Evolutionary conservation across 257 asterid species (phyloP).

Genomic region (Perilla frutescens): DNA sequence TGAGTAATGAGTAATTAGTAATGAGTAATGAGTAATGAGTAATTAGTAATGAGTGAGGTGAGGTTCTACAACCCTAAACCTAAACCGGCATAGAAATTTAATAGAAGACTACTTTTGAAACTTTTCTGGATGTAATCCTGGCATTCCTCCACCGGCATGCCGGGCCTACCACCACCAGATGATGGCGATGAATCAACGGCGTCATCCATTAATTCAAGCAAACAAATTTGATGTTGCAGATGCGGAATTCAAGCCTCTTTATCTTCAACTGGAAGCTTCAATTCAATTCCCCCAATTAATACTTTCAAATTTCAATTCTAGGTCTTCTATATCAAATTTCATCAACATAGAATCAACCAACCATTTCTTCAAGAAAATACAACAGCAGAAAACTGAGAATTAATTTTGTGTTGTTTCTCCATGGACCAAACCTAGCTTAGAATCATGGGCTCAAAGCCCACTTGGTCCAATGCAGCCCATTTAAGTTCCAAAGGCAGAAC

Average conservation of each 20-base stretch:
- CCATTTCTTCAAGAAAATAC: no score
- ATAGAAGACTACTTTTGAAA: slow-evolving; percentile 44
- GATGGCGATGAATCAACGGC: background rate
- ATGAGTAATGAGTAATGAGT: background rate
- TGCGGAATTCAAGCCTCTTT: no score
- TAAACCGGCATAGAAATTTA: background rate
- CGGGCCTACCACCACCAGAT: slow-evolving; percentile 27
- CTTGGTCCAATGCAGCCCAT: background rate
- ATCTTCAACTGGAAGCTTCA: no score
- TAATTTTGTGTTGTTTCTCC: background rate
- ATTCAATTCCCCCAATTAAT: no score
- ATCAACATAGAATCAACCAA: no score
- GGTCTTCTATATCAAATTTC: no score
- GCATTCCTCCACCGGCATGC: slow-evolving; percentile 61
- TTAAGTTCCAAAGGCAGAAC: no score
- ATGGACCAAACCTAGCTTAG: background rate
- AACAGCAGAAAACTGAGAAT: background rate
- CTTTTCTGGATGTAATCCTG: slow-evolving; percentile 47
- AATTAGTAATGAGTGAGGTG: no score
- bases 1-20: background rate
- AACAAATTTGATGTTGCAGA: background rate
- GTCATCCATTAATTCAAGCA: slow-evolving; percentile 22
- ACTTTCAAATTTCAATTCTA: no score
- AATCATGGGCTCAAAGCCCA: slow-evolving; percentile 4
- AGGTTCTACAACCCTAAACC: slow-evolving; percentile 20